phyloP scores from a whole-genome alignment of 202 grass and related monocot species.

The Cymbopogon flexuosus region DNA sequence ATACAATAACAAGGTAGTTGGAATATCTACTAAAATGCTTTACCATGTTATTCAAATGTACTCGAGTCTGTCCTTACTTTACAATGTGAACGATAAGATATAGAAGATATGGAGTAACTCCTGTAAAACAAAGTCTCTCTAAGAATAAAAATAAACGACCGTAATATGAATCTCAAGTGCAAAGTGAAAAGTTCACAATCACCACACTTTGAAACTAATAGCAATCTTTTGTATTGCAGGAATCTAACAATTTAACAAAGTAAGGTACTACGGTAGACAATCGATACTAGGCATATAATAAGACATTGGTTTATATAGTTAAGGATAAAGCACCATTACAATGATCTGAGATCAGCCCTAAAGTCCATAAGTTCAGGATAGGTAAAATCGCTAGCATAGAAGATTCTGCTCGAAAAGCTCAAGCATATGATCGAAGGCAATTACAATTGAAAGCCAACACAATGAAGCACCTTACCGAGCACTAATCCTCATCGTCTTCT shows the following conservation, averaged over 20 bases:
- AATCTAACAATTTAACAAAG: background rate
- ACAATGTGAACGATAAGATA: background rate
- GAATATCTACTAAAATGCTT: background rate
- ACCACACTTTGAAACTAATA: background rate
- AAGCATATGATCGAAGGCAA: background rate
- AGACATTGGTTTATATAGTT: background rate
- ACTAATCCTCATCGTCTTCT: slow-evolving; percentile 90
- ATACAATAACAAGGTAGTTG: background rate
- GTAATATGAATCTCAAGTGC: background rate
- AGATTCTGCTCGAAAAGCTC: background rate
- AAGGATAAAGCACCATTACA: background rate
- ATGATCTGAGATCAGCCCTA: background rate
- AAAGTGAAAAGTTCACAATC: background rate
- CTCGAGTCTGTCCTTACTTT: background rate
- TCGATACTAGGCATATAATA: background rate
- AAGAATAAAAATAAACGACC: background rate
- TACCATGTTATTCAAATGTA: background rate
- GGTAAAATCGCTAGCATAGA: background rate
- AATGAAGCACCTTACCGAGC: slow-evolving; percentile 31
- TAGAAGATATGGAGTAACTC: background rate
- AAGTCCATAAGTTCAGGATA: background rate
- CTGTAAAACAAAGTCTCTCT: background rate
- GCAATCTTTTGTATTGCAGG: background rate
- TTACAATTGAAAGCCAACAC: background rate
- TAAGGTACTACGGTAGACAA: background rate